Evolutionary conservation across 73 alveolate genomes (phyloP).

Genomic region (Symbiodinium pilosum): DNA sequence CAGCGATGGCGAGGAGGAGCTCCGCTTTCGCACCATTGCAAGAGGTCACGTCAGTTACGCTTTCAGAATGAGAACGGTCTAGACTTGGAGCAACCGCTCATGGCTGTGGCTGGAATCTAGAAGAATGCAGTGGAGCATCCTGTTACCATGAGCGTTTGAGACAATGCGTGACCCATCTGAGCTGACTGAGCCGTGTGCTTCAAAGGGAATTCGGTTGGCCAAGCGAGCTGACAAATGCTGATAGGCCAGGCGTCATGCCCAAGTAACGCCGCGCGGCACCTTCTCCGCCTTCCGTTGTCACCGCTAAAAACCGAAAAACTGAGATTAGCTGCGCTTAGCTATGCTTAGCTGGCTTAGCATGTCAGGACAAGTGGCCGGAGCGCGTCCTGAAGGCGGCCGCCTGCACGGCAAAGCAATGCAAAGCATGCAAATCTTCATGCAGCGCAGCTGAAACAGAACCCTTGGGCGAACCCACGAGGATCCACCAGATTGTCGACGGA

Average conservation of each 20-base stretch:
- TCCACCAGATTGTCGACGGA: not conserved
- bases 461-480: not conserved
- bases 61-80: no score
- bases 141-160: no score
- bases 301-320: not conserved
- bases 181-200: no score
- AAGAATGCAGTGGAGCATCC: no score
- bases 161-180: no score
- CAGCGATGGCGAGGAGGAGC: not conserved
- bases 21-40: slow-evolving; percentile 6
- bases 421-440: not conserved
- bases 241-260: not conserved
- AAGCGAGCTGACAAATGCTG: no score
- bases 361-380: not conserved
- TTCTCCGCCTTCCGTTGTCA: not conserved
- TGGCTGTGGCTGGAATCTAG: no score
- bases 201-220: no score
- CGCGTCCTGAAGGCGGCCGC: not conserved
- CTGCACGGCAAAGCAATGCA: not conserved
- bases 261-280: not conserved
- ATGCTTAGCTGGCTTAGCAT: not conserved
- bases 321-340: not conserved
- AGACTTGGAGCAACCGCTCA: no score
- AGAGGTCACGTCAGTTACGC: no score
- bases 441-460: not conserved